These are phyloP conservation scores for rapeseed (Brassica napus) DNA, from an alignment of 345 rosid species.

Conservation along the genomic window DNA sequence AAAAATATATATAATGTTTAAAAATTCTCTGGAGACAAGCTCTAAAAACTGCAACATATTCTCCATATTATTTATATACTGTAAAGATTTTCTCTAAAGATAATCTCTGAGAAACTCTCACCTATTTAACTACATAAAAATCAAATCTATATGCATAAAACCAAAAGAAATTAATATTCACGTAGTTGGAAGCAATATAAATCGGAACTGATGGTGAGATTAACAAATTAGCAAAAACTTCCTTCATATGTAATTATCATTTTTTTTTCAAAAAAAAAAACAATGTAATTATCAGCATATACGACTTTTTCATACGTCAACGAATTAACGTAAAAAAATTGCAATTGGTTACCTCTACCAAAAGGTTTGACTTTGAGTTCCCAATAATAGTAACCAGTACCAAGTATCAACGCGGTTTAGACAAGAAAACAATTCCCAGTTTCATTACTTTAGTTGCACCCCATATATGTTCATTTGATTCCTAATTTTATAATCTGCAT, in stretches of 20 bases:
- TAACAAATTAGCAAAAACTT: not conserved
- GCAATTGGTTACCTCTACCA: conserved; percentile 29
- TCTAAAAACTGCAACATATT: not conserved
- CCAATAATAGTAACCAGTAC: conserved; percentile 30
- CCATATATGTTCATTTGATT: conserved; percentile 20
- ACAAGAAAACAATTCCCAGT: conserved; percentile 15
- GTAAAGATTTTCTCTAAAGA: not conserved
- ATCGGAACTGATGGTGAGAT: not conserved
- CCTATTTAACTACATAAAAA: not conserved
- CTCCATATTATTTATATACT: not conserved
- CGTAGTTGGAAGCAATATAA: not conserved
- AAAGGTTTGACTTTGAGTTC: conserved; percentile 38
- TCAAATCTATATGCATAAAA: not conserved
- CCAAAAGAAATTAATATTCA: not conserved
- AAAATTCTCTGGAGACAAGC: not conserved
- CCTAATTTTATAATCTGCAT: conserved; percentile 14
- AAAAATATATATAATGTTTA: no score
- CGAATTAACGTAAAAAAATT: conserved; percentile 9
- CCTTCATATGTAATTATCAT: not conserved
- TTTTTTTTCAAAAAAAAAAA: no score
- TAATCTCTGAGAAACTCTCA: not conserved
- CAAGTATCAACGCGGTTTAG: conserved; percentile 27
- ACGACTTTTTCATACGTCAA: conserved; percentile 18
- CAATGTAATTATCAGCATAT: not conserved
- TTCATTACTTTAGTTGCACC: conserved; percentile 15